phyloP scores from a whole-genome alignment of 2,329 filamentous ascomycete species.

The Leptographium galeiforme region DNA sequence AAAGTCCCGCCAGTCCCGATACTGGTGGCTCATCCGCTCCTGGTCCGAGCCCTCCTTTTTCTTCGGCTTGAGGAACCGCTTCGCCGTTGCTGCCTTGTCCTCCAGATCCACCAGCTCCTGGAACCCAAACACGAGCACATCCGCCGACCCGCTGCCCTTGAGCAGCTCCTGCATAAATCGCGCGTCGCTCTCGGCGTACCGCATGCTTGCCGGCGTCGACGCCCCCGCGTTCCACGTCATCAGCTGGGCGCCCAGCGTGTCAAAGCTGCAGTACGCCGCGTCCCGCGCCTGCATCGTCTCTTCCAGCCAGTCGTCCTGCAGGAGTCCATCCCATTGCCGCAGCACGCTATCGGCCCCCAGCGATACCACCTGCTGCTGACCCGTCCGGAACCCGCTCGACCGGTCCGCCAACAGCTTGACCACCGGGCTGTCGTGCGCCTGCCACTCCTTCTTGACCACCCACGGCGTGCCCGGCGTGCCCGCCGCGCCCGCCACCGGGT shows the following conservation, averaged over 20 bases:
- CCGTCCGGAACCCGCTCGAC: constrained; percentile 73
- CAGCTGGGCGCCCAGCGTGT: constrained; percentile 65
- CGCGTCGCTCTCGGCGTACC: constrained; percentile 55
- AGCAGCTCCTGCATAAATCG: constrained; percentile 73
- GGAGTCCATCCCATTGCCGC: constrained; percentile 78
- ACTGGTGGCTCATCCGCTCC: constrained; percentile 93
- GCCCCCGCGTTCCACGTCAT: constrained; percentile 97
- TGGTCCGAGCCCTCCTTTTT: constrained; percentile 71
- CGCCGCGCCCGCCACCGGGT: constrained; percentile 35
- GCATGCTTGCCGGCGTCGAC: constrained; percentile 74
- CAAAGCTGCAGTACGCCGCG: constrained; percentile 70
- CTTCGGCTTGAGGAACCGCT: constrained; percentile 82
- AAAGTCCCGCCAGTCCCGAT: constrained; percentile 91
- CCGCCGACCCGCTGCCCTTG: constrained; percentile 62
- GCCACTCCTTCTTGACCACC: constrained; percentile 89
- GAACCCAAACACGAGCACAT: constrained; percentile 91
- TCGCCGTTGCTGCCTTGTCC: constrained; percentile 95
- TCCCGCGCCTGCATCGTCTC: constrained; percentile 75
- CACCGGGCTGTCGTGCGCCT: constrained; percentile 74
- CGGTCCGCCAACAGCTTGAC: constrained; percentile 64
- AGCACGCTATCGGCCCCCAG: constrained; percentile 78
- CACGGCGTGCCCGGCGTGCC: constrained; percentile 49
- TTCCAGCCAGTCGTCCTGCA: constrained; percentile 94
- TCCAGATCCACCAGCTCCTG: constrained; percentile 97
- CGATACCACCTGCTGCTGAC: constrained; percentile 72